These are phyloP conservation scores for Linnemannia schmuckeri DNA, from an alignment of 192 early-diverging fungal species.

Conservation along the genomic window DNA sequence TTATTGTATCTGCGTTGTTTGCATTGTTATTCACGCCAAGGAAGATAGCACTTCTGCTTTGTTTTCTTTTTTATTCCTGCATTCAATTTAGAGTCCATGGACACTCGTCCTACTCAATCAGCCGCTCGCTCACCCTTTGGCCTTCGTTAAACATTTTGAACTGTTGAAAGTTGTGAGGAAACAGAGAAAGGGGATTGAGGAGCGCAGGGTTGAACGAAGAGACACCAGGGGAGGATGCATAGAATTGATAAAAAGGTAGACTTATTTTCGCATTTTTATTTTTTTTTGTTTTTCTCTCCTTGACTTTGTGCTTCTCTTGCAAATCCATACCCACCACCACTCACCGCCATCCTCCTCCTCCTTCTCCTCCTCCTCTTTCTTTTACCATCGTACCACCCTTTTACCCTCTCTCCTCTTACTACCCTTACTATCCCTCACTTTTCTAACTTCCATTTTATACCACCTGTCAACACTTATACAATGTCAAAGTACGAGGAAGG, in stretches of 20 bases:
- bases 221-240: background rate
- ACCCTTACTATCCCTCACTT: background rate
- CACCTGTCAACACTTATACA: background rate
- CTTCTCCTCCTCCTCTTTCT: no score
- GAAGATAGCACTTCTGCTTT: background rate
- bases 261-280: background rate
- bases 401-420: background rate
- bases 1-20: background rate
- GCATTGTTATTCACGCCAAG: background rate
- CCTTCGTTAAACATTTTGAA: background rate
- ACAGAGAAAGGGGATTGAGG: background rate
- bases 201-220: no score
- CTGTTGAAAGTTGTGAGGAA: background rate
- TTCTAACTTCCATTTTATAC: background rate
- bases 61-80: background rate
- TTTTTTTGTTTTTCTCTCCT: background rate
- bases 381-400: background rate
- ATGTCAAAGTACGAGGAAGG: slow-evolving; percentile 21
- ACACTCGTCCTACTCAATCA: background rate
- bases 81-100: background rate
- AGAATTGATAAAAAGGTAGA: background rate
- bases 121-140: background rate
- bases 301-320: slow-evolving; percentile 15
- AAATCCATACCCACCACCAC: slow-evolving; percentile 6
- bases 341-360: background rate